These are phyloP conservation scores for Pyracantha coccinea DNA, from an alignment of 331 rosid species.

Conservation along the genomic window DNA sequence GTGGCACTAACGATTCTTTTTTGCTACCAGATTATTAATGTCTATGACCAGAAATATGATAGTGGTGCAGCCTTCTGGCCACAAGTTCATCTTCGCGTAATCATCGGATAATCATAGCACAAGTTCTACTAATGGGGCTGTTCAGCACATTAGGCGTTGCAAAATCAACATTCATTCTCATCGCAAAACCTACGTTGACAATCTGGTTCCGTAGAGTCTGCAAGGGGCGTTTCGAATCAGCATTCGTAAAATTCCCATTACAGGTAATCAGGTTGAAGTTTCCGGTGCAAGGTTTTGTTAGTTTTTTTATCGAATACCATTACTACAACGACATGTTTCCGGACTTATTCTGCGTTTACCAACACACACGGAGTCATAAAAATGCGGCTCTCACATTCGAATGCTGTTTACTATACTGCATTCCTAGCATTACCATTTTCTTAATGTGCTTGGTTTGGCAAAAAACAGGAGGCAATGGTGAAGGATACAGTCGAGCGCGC, in stretches of 20 bases:
- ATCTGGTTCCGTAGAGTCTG: conserved; percentile 71
- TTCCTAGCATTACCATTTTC: neutral
- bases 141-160: conserved; percentile 58
- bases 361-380: no score
- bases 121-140: conserved; percentile 72
- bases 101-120: conserved; percentile 62
- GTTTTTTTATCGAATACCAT: no score
- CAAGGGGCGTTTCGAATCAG: conserved; percentile 86
- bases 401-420: neutral
- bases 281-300: neutral
- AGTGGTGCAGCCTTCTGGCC: conserved; percentile 97
- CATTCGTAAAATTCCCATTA: conserved; percentile 56
- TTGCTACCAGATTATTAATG: conserved; percentile 67
- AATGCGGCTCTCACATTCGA: no score
- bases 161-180: conserved; percentile 41
- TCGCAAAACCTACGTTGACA: conserved; percentile 66
- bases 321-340: no score
- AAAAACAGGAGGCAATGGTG: conserved; percentile 82
- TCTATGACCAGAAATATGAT: conserved; percentile 77
- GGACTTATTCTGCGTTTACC: no score
- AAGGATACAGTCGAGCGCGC: conserved; percentile 83
- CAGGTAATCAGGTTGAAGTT: conserved; percentile 43
- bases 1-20: neutral
- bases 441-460: conserved; percentile 15
- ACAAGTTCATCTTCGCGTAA: conserved; percentile 67